Percentiles rank a stretch among this genome's conserved stretches.
Evolutionary conservation across 2,329 filamentous ascomycete species (phyloP).

Genomic region (Colletotrichum musicola): DNA sequence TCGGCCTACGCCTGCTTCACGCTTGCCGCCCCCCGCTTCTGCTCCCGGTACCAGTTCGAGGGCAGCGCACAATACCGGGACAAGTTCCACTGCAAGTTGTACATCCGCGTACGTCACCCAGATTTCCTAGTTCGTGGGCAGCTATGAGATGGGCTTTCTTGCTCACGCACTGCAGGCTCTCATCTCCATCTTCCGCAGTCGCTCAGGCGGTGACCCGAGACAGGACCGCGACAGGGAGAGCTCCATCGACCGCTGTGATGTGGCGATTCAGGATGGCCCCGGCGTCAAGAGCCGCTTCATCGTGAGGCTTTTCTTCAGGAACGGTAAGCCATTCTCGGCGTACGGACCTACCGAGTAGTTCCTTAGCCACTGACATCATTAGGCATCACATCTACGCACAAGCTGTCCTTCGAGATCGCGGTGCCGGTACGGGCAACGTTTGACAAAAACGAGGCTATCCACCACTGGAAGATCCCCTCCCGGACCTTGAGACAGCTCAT

Average conservation of each 20-base stretch:
- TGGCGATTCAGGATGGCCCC: constrained; percentile 78
- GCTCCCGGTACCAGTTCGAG: constrained; percentile 77
- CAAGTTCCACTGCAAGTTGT: constrained; percentile 80
- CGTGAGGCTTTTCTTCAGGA: constrained; percentile 79
- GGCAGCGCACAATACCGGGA: constrained; percentile 64
- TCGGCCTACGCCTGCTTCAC: constrained; percentile 82
- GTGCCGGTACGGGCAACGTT: constrained; percentile 84
- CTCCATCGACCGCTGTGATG: constrained; percentile 79
- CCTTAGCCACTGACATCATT: not conserved
- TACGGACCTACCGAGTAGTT: too few relatives aligned
- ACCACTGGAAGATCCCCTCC: constrained; percentile 80
- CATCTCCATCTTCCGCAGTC: constrained; percentile 79
- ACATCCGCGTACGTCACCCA: constrained; percentile 69
- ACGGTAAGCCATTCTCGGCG: constrained; percentile 60
- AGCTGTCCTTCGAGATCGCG: constrained; percentile 79
- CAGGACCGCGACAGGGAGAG: constrained; percentile 73
- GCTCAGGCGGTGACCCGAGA: constrained; percentile 69
- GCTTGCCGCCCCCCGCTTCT: constrained; percentile 77
- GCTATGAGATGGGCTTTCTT: too few relatives aligned
- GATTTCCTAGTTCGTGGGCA: not conserved
- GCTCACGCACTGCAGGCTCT: constrained; percentile 62
- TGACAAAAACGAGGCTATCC: constrained; percentile 72
- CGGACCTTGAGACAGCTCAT: constrained; percentile 79
- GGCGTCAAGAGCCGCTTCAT: constrained; percentile 80
- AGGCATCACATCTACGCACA: constrained; percentile 83